phyloP scores from a whole-genome alignment of 768 basidiomycete species.

The Tremella yokohamensis region DNA sequence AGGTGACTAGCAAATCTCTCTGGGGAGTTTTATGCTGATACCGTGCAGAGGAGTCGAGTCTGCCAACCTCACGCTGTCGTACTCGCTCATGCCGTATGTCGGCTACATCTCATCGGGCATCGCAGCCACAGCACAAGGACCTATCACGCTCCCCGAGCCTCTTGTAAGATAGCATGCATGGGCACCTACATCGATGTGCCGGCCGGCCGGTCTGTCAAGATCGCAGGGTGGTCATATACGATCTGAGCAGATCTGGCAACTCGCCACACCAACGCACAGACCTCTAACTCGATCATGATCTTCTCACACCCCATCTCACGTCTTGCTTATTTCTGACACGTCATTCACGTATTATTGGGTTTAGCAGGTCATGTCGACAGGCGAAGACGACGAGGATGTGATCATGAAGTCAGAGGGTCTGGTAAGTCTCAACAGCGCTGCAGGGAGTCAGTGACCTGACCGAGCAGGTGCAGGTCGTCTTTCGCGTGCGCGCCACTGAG shows the following conservation, averaged over 20 bases:
- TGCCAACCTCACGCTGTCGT: slow-evolving; percentile 42
- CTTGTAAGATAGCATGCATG: slow-evolving; percentile 26
- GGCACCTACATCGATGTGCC: neutral
- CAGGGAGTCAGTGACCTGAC: neutral
- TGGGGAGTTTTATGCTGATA: no score
- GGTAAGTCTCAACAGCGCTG: no score
- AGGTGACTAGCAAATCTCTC: slow-evolving; percentile 26
- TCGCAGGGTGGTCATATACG: no score
- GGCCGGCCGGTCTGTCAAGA: no score
- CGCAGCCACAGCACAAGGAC: slow-evolving; percentile 39
- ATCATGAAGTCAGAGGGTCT: no score
- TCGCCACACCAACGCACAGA: no score
- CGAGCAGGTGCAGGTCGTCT: neutral
- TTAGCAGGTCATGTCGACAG: no score
- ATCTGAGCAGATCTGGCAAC: no score
- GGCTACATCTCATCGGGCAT: slow-evolving; percentile 37
- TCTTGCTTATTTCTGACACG: neutral
- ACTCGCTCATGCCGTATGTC: slow-evolving; percentile 48
- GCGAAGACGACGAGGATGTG: no score
- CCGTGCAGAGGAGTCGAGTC: slow-evolving; percentile 26
- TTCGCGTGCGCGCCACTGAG: neutral
- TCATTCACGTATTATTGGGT: no score
- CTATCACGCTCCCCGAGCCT: slow-evolving; percentile 35
- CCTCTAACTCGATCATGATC: neutral
- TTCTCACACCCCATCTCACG: neutral